phyloP scores from a whole-genome alignment of 228 moss, liverwort and hornwort species.

The Sphagnum fallax region DNA sequence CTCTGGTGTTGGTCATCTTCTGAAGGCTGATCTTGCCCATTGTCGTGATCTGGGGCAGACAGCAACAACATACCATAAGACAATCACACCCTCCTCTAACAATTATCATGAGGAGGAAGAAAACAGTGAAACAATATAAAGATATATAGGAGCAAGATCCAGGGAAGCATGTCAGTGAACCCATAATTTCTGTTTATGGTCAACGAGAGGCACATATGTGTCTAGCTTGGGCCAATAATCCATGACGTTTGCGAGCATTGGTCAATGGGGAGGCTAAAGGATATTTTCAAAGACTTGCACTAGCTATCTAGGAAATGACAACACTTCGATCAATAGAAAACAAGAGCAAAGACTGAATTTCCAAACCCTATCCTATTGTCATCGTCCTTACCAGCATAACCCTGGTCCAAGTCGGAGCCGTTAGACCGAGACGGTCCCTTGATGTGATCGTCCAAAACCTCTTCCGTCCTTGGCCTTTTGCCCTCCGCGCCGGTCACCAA shows the following conservation, averaged over 20 bases:
- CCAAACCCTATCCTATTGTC: neutral
- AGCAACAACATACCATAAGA: neutral
- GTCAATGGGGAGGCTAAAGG: neutral
- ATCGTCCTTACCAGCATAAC: slow-evolving; percentile 54
- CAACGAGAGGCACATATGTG: no score
- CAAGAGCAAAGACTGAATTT: neutral
- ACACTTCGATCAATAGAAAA: neutral
- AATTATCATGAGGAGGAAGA: neutral
- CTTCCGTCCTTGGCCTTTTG: slow-evolving; percentile 90
- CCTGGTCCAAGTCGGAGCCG: slow-evolving; percentile 58
- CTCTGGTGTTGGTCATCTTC: slow-evolving; percentile 26
- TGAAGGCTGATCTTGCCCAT: slow-evolving; percentile 47
- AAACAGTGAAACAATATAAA: neutral
- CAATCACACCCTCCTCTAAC: neutral
- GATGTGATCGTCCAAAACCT: slow-evolving; percentile 49
- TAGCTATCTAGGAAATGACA: neutral
- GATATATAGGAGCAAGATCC: neutral
- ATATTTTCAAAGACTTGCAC: neutral
- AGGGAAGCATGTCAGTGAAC: neutral
- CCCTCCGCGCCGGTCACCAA: slow-evolving; percentile 66
- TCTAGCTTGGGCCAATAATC: no score
- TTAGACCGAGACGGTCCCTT: slow-evolving; percentile 38
- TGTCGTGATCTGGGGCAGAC: slow-evolving; percentile 46
- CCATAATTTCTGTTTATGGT: no score
- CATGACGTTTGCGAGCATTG: no score